Conservation (phyloP, 2,329 filamentous ascomycete genomes). For the Aureobasidium sp. region DNA sequence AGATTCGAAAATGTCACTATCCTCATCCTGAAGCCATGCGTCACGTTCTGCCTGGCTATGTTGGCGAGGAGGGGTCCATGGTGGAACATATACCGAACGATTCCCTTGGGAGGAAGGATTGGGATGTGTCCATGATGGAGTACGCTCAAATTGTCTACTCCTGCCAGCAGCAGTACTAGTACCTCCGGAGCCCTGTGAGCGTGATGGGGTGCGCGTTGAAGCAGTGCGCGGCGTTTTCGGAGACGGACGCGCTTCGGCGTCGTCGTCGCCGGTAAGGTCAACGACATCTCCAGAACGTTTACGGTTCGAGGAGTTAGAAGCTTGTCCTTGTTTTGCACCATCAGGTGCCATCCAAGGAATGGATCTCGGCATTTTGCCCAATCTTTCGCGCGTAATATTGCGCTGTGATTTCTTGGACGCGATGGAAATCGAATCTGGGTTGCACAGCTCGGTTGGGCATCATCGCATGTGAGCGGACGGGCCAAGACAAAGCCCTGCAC, state of each 20-base stretch:
- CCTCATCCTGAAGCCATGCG: slow-evolving; percentile 21
- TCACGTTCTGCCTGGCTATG: slow-evolving; percentile 15
- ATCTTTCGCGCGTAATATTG: neutral
- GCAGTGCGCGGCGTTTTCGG: slow-evolving; percentile 11
- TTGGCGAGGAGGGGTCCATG: neutral
- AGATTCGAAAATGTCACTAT: slow-evolving; percentile 25
- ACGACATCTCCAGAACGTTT: slow-evolving; percentile 11
- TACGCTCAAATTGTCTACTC: neutral
- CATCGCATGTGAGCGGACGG: too few species aligned
- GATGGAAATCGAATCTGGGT: neutral
- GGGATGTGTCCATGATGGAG: slow-evolving; percentile 6
- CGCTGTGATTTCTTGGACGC: neutral
- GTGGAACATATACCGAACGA: neutral
- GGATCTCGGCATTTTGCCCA: slow-evolving; percentile 7
- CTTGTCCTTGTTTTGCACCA: neutral
- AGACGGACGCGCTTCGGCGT: neutral
- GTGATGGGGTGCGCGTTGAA: neutral
- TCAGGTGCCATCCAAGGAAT: slow-evolving; percentile 10
- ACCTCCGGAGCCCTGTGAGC: neutral
- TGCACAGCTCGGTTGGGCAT: too few species aligned
- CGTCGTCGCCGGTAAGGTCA: slow-evolving; percentile 7
- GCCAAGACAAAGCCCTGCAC: slow-evolving; percentile 1
- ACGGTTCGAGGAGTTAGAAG: slow-evolving; percentile 3
- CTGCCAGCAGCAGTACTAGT: neutral
- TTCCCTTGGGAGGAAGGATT: neutral